Evolutionary conservation across 305 asterid genomes (phyloP), one percentile per base, ranked within the genome.

Genomic region (Solanum chacoense): DNA sequence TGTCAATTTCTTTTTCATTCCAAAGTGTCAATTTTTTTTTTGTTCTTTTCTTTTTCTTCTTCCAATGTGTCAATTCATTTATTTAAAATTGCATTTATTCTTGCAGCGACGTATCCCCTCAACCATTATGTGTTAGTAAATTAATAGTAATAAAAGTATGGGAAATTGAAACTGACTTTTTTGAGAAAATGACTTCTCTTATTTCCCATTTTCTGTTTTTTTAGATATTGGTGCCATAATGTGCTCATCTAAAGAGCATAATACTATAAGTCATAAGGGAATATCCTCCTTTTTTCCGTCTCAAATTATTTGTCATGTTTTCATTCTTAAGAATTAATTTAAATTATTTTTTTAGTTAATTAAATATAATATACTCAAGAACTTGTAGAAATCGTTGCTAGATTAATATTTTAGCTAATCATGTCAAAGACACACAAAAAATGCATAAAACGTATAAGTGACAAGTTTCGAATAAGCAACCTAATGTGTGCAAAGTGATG

Each of bases 101-200:
- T 81, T 45, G 31, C 28, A 83, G 73, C 42, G 72, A 83, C 69
- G 87, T 83, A 45, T 83, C 71, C 29, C 86, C 40, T 45, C 87
- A 83, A 83, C 72, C 29, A 81, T 83, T 83, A 83, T 50, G 72
- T 24, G 73, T 45, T 42, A n/a, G n/a, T n/a, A 69, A 69, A 69
- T 28, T 9, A 76, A 77, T 37, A 38, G 11, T 9, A 42, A 42
- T 16, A 50, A 45, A 42, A 20, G 73, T 83, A 83, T 83, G 87
- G 87, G 22, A 20, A 83, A 50, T 83, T 83, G 20, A 69, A 83
- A 55, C 26, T 73, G 86, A 78, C 93, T 90, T 92, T 89, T 90
- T 31, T 65, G 42, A 85, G 92, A 89, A 88, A 90, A 67, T 84
- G 89, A 90, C 86, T 67, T 11, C 34, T 88, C 91, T 71, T 29